phyloP scores from a whole-genome alignment of 106 monocot genomes.

The Cymbidium sinense region DNA sequence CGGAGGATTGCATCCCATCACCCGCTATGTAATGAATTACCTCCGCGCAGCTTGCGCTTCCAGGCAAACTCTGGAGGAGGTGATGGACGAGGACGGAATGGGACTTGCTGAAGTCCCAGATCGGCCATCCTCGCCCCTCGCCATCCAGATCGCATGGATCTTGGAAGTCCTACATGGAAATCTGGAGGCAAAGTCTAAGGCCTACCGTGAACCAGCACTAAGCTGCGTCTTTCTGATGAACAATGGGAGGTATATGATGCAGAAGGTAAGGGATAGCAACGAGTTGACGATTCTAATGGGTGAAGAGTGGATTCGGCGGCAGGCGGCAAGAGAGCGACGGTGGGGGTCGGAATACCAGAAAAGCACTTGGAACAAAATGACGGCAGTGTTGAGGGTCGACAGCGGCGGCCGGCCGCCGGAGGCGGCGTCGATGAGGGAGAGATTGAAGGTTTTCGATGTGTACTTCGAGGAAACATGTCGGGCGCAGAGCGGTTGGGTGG shows the following conservation, averaged over 20 bases:
- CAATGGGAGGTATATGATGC: conserved; percentile 80
- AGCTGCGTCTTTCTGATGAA: conserved; percentile 68
- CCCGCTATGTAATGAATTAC: conserved; percentile 89
- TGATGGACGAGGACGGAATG: conserved; percentile 55
- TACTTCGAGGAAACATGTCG: conserved; percentile 25
- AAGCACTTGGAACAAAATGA: conserved; percentile 60
- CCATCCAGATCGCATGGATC: conserved; percentile 73
- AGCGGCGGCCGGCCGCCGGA: neutral
- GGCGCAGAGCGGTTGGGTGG: conserved; percentile 36
- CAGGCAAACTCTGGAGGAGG: conserved; percentile 61
- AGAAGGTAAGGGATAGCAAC: conserved; percentile 56
- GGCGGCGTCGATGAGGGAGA: conserved; percentile 10
- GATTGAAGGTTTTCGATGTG: conserved; percentile 13
- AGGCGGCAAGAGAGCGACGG: conserved; percentile 35
- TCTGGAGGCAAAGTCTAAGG: conserved; percentile 59
- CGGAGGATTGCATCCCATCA: conserved; percentile 81
- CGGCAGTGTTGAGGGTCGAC: conserved; percentile 26
- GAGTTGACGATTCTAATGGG: conserved; percentile 63
- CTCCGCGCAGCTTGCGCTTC: conserved; percentile 83
- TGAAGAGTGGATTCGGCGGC: conserved; percentile 66
- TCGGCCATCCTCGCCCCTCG: conserved; percentile 45
- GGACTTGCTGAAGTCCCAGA: conserved; percentile 19
- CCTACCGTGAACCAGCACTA: conserved; percentile 40
- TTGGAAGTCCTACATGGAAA: conserved; percentile 65
- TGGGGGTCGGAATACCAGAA: conserved; percentile 62